phyloP scores from a whole-genome alignment of 345 rosid species.

The Eucalyptus globulus region DNA sequence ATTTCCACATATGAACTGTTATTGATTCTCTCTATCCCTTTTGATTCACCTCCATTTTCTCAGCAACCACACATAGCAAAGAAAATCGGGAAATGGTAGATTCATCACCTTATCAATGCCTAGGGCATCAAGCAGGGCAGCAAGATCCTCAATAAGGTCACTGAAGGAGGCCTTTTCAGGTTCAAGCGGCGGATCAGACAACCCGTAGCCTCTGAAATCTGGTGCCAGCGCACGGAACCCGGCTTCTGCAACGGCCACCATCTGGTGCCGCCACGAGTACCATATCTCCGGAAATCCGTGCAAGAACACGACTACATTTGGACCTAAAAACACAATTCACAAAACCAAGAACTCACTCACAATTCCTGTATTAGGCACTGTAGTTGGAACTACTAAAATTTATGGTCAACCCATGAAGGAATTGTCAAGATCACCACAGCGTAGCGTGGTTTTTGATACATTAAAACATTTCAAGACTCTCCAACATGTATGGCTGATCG shows the following conservation, averaged over 20 bases:
- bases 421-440: background rate
- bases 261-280: conserved; percentile 56
- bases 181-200: conserved; percentile 33
- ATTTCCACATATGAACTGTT: background rate
- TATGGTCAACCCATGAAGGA: background rate
- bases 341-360: background rate
- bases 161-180: conserved; percentile 22
- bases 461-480: background rate
- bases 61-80: background rate
- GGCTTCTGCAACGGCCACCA: conserved; percentile 22
- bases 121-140: conserved; percentile 26
- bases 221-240: conserved; percentile 49
- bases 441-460: background rate
- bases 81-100: background rate
- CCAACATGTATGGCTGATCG: background rate
- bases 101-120: conserved; percentile 16
- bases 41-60: background rate
- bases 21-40: background rate
- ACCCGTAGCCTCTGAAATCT: conserved; percentile 37
- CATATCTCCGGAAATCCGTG: conserved; percentile 67
- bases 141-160: conserved; percentile 19
- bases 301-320: conserved; percentile 27
- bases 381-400: background rate
- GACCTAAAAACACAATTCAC: conserved; percentile 1
- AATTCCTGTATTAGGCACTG: background rate